Evolutionary conservation across 257 asterid genomes (phyloP), one percentile per base, ranked within the genome.

Genomic region (Gentiana macrophylla): DNA sequence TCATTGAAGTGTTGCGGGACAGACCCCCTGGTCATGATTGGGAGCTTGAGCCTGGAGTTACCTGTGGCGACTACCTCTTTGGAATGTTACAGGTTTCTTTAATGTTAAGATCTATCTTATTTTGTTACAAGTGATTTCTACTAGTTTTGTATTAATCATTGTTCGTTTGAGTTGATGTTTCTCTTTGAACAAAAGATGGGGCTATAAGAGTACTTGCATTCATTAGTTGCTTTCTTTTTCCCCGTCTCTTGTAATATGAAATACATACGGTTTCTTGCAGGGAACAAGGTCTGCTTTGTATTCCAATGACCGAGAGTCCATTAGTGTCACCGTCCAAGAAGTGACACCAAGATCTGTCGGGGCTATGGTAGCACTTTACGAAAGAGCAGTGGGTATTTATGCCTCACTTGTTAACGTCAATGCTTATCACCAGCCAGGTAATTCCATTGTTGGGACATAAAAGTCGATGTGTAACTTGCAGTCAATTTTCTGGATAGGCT

Each of bases 1-100:
- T 92, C 72, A 92, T 92, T 60, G 99, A 88, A 81, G 99, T 92
- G 60, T 84, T 92, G 62, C 91, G 92, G 57, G 99, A 92, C 67
- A 83, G 99, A 73, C 99, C 99, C 32, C 95, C 97, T 35, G 97
- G 99, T 72, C 97, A 84, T 77, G 99, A 92, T 75, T 92, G 99
- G 99, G 99, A 92, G 77, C 99, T 92, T 59, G 99, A 92, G 79
- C 97, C 97, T 0, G 99, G 99, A 37, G 97, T 92, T 49, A 92
- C 97, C 33, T 81, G 89, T 38, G 99, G 99, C 57, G 99, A 92
- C 80, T 88, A 92, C 78, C 83, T 92, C 36, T 92, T 88, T 55
- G 99, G 99, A 58, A 88, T 92, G 82, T 71, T 92, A 52, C 99
- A 92, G 78, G 95, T 84, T 65, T 48, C 68, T 63, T 37, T 70